A percentile compares a stretch with the other conserved stretches of the same genome.
Conservation (phyloP, 805 yeast genomes). For the Cyberlindnera subsufficiens region DNA sequence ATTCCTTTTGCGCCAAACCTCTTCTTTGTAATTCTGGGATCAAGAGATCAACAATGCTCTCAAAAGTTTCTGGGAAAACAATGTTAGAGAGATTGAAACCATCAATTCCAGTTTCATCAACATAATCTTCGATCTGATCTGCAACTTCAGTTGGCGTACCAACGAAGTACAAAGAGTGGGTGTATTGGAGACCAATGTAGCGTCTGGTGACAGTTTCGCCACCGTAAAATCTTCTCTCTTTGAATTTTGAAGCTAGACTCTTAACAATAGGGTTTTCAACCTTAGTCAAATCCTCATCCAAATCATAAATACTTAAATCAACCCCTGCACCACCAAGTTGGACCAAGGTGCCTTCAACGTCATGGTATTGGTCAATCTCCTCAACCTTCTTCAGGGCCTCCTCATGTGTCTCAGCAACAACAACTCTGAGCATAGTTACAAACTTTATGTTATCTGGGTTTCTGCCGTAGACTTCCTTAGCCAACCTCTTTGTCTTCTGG, state of each 20-base stretch:
- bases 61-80: constrained; percentile 35
- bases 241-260: constrained; percentile 24
- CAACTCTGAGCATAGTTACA: constrained; percentile 31
- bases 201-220: constrained; percentile 26
- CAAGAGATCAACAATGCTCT: constrained; percentile 32
- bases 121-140: constrained; percentile 35
- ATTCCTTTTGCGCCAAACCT: constrained; percentile 30
- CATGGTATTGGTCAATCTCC: constrained; percentile 29
- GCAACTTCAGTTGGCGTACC: constrained; percentile 38
- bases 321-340: constrained; percentile 44
- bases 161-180: constrained; percentile 18
- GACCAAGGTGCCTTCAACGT: constrained; percentile 36
- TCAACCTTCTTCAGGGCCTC: constrained; percentile 34
- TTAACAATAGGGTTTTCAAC: constrained; percentile 30
- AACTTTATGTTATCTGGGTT: constrained; percentile 36
- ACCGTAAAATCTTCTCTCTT: constrained; percentile 19
- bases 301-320: constrained; percentile 38
- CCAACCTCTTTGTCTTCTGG: constrained; percentile 29
- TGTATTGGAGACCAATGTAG: constrained; percentile 23
- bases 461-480: constrained; percentile 30
- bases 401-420: constrained; percentile 34
- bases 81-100: constrained; percentile 39
- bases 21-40: constrained; percentile 30
- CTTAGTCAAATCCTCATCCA: constrained; percentile 36
- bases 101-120: constrained; percentile 33